phyloP scores from a whole-genome alignment of 495 filamentous ascomycete species.

The Penicillium canescens region DNA sequence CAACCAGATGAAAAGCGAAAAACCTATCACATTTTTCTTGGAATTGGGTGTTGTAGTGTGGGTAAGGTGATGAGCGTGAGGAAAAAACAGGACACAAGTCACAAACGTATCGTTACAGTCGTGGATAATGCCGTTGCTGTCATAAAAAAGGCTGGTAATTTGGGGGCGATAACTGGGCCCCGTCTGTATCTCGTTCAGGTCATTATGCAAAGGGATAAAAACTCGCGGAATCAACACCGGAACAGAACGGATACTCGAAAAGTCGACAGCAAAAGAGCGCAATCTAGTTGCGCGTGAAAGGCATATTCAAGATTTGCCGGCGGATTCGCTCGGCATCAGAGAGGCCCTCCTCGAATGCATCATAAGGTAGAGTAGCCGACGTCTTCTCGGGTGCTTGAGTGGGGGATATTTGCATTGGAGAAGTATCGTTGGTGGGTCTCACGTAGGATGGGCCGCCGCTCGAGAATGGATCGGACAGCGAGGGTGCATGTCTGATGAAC shows the following conservation, averaged over 20 bases:
- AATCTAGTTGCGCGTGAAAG: constrained; percentile 34
- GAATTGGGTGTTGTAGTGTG: constrained; percentile 8
- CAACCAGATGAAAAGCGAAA: constrained; percentile 13
- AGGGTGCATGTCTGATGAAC: constrained; percentile 38
- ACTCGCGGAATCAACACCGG: constrained; percentile 21
- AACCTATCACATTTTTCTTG: constrained; percentile 28
- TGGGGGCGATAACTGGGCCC: constrained; percentile 10
- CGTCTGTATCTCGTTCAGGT: constrained; percentile 32
- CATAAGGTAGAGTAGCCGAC: constrained; percentile 27
- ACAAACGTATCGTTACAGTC: constrained; percentile 38
- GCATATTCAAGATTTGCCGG: constrained; percentile 46
- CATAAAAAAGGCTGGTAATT: constrained; percentile 27
- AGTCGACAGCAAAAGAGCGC: constrained; percentile 13
- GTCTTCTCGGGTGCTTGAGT: constrained; percentile 16
- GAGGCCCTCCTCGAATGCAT: constrained; percentile 41
- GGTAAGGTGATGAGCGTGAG: constrained; percentile 3
- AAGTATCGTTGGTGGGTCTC: constrained; percentile 4
- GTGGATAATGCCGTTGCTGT: constrained; percentile 41
- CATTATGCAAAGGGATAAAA: constrained; percentile 27
- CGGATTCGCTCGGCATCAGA: constrained; percentile 51
- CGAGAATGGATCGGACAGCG: constrained; percentile 45
- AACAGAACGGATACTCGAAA: constrained; percentile 15
- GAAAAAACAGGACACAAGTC: neutral
- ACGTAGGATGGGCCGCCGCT: constrained; percentile 23
- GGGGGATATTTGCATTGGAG: constrained; percentile 22